Evolutionary conservation across 1,284 basidiomycete species (phyloP).

Genomic region (Ustilago crameri): DNA sequence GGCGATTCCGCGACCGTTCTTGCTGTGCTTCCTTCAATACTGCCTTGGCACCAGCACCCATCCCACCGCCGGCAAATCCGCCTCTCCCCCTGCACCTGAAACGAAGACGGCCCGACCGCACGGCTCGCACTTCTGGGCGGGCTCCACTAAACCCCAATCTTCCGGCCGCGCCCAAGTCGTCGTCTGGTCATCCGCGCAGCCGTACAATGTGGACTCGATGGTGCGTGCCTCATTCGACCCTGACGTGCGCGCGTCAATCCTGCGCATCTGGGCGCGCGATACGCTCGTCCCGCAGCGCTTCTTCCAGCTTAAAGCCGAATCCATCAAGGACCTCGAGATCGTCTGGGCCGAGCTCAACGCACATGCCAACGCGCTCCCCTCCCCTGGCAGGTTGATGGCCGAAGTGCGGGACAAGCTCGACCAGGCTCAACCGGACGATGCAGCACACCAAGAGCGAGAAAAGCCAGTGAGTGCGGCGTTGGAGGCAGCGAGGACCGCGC

Average conservation of each 20-base stretch:
- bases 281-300: slow-evolving; percentile 72
- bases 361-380: slow-evolving; percentile 5
- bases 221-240: slow-evolving; percentile 52
- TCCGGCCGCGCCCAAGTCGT: slow-evolving; percentile 79
- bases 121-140: slow-evolving; percentile 55
- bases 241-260: slow-evolving; percentile 70
- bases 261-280: slow-evolving; percentile 81
- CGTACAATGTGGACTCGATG: slow-evolving; percentile 77
- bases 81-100: neutral
- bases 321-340: slow-evolving; percentile 79
- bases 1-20: slow-evolving; percentile 73
- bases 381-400: slow-evolving; percentile 21
- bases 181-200: slow-evolving; percentile 87
- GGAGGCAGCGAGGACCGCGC: slow-evolving; percentile 1
- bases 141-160: neutral
- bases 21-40: slow-evolving; percentile 76
- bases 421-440: slow-evolving; percentile 23
- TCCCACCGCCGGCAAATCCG: neutral
- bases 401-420: slow-evolving; percentile 33
- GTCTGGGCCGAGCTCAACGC: slow-evolving; percentile 75
- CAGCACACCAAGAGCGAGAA: neutral
- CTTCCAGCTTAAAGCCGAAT: slow-evolving; percentile 25
- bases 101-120: slow-evolving; percentile 14
- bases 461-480: neutral
- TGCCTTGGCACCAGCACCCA: slow-evolving; percentile 44